Conservation (phyloP, 345 rosid species). For the Hibiscus trionum region DNA sequence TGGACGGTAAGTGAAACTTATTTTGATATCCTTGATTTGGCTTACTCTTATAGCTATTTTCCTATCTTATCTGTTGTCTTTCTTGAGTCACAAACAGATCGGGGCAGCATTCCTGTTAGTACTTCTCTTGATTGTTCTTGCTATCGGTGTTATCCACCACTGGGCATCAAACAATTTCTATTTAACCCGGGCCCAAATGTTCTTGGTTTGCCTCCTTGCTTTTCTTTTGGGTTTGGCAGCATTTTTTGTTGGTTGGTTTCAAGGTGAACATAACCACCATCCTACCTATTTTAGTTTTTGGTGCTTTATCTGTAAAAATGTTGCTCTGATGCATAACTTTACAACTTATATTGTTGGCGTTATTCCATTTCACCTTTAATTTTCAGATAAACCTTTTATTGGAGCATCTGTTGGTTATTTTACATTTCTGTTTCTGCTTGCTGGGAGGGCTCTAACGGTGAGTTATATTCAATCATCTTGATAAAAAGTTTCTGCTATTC, state of each 20-base stretch:
- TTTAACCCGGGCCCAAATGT: conserved; percentile 81
- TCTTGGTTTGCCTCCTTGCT: conserved; percentile 85
- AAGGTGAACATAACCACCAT: conserved; percentile 37
- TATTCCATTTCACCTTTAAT: conserved; percentile 13
- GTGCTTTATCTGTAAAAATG: conserved; percentile 6
- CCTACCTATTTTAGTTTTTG: conserved; percentile 10
- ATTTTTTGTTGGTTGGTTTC: conserved; percentile 85
- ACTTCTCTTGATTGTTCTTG: conserved; percentile 80
- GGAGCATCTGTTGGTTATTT: conserved; percentile 99
- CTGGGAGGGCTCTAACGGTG: conserved; percentile 97
- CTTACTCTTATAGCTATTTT: conserved; percentile 9
- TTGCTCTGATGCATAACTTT: neutral
- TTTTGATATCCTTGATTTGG: conserved; percentile 7
- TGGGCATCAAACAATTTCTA: conserved; percentile 99
- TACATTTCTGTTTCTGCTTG: conserved; percentile 81
- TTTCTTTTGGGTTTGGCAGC: conserved; percentile 96
- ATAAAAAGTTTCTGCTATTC: conserved; percentile 4
- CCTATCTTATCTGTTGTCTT: conserved; percentile 22
- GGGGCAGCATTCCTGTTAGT: conserved; percentile 88
- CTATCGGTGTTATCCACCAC: conserved; percentile 87
- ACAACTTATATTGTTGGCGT: neutral
- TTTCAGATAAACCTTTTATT: conserved; percentile 82
- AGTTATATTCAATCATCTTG: conserved; percentile 19
- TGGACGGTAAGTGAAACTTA: conserved; percentile 71
- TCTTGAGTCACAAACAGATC: conserved; percentile 49